phyloP scores from a whole-genome alignment of 1,284 basidiomycete genomes.

The Malassezia furfur region DNA sequence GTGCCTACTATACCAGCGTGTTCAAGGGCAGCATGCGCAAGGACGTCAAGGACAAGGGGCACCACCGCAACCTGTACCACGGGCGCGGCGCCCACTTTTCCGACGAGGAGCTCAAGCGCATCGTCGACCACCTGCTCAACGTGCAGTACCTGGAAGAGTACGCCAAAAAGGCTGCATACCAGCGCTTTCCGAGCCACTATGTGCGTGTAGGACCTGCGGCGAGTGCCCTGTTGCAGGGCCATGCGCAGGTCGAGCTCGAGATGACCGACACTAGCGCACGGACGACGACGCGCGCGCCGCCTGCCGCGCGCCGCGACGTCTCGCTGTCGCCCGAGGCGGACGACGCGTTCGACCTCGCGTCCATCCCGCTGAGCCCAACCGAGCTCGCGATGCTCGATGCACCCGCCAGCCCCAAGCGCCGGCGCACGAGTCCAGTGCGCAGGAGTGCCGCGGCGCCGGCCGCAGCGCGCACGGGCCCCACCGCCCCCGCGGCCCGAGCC shows the following conservation, averaged over 20 bases:
- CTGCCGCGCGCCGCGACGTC: neutral
- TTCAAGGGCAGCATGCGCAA: constrained; percentile 58
- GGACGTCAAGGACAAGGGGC: constrained; percentile 54
- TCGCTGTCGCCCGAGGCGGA: constrained; percentile 3
- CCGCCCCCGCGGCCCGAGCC: no score
- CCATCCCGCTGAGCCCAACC: constrained; percentile 13
- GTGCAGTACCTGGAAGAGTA: constrained; percentile 10
- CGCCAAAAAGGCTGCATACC: constrained; percentile 4
- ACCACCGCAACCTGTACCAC: constrained; percentile 48
- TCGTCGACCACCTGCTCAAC: constrained; percentile 12
- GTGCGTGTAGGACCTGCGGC: constrained; percentile 4
- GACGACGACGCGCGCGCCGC: neutral
- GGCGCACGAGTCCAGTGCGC: neutral
- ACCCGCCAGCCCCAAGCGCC: neutral
- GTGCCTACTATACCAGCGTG: constrained; percentile 53
- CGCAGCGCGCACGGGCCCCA: no score
- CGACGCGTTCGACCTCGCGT: constrained; percentile 9
- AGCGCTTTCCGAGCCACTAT: constrained; percentile 16
- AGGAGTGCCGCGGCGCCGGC: no score
- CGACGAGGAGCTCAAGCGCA: constrained; percentile 13
- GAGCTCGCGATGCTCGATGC: neutral
- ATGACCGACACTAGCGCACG: neutral
- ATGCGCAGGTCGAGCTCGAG: neutral
- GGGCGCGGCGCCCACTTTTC: constrained; percentile 7
- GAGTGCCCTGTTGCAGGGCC: constrained; percentile 1